Percentiles rank a stretch among this genome's conserved stretches.
These are phyloP conservation scores for Chrysosporium queenslandicum DNA, from an alignment of 2,329 filamentous ascomycete genomes.

Conservation along the genomic window DNA sequence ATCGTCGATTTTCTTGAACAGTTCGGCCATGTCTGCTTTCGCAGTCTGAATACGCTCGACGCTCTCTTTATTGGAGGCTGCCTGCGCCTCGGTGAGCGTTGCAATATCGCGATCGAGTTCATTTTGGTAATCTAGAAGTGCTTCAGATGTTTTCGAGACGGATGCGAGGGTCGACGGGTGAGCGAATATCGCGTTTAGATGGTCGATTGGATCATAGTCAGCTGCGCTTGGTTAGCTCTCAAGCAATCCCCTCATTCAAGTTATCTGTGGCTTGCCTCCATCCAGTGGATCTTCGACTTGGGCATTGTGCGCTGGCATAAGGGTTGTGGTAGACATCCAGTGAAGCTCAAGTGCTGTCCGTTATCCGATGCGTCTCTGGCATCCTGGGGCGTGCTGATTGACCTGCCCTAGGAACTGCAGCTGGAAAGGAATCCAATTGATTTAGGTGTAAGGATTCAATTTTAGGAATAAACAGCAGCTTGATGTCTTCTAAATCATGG, in stretches of 20 bases:
- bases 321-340: slow-evolving; percentile 22
- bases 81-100: slow-evolving; percentile 61
- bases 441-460: not conserved
- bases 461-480: not conserved
- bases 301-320: slow-evolving; percentile 33
- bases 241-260: not conserved
- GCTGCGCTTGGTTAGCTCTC: slow-evolving; percentile 35
- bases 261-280: slow-evolving; percentile 31
- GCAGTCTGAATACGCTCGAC: slow-evolving; percentile 85
- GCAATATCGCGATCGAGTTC: slow-evolving; percentile 70
- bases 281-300: slow-evolving; percentile 35
- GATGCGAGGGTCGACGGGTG: slow-evolving; percentile 76
- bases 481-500: not conserved
- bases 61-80: slow-evolving; percentile 74
- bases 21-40: slow-evolving; percentile 74
- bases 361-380: not conserved
- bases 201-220: slow-evolving; percentile 85
- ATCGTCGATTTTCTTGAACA: slow-evolving; percentile 91
- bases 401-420: not conserved
- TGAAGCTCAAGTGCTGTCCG: not conserved
- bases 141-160: slow-evolving; percentile 61
- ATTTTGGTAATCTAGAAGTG: slow-evolving; percentile 66
- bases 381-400: not conserved
- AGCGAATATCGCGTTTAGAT: slow-evolving; percentile 88
- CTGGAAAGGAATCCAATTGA: not conserved